Percentiles rank a stretch among this genome's conserved stretches.
phyloP scores from a whole-genome alignment of 192 early-diverging fungal species.

The Dissophora globulifera region DNA sequence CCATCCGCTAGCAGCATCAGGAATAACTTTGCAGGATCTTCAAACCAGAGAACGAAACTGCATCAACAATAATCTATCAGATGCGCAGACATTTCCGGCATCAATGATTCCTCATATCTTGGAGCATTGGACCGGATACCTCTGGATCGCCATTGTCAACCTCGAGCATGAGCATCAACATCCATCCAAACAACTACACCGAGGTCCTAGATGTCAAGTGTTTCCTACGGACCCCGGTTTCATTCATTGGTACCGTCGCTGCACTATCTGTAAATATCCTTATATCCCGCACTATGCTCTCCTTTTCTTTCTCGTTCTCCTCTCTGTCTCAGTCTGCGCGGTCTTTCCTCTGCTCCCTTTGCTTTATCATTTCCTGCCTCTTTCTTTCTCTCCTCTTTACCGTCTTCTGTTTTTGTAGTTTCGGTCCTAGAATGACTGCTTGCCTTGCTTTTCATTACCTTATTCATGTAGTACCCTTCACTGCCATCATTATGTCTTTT shows the following conservation, averaged over 20 bases:
- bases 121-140: too few species aligned
- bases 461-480: not conserved
- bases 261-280: conserved; percentile 16
- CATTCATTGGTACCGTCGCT: not conserved
- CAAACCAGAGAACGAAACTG: conserved; percentile 21
- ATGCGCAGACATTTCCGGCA: too few species aligned
- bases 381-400: not conserved
- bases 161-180: not conserved
- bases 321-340: too few species aligned
- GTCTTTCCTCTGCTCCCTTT: too few species aligned
- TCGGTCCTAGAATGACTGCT: conserved; percentile 18
- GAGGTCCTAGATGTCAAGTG: too few species aligned
- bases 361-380: conserved; percentile 4
- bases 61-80: conserved; percentile 19
- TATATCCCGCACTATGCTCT: not conserved
- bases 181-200: not conserved
- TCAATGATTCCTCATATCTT: too few species aligned
- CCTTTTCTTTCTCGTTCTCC: not conserved
- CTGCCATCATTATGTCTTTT: too few species aligned
- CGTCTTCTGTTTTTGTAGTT: too few species aligned
- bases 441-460: not conserved
- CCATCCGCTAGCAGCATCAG: not conserved
- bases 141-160: not conserved
- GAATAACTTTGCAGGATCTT: not conserved
- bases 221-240: too few species aligned